Evolutionary conservation across 495 filamentous ascomycete species (phyloP), one percentile per base, ranked within the genome.

Genomic region (Penicillium bialowiezense): DNA sequence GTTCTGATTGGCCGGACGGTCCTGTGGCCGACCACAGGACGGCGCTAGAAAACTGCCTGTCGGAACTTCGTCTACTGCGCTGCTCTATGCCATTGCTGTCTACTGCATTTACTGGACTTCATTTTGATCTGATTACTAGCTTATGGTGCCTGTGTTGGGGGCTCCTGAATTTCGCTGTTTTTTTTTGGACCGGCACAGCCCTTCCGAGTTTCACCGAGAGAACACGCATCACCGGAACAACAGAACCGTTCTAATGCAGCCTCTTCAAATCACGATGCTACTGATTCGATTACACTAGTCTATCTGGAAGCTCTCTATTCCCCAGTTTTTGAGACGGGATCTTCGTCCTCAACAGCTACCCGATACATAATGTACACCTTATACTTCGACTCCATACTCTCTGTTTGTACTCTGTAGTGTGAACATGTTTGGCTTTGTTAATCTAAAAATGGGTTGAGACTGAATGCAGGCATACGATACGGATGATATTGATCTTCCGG

Each of bases 1-100:
- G 34, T 45, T 41, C 54, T 74, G 71, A 72, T 74, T 74, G 71
- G 64, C 48, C 48, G 41, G 36, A 34, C 41, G 26, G 41, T 13
- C 12, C 23, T 13, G 5, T 32, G 5, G 5, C 7, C 29, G 29
- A 13, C 29, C 29, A 32, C 29, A 8, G 29, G 5, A 28, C 29
- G 7, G 5, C 45, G 45, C 45, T 40, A 48, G 35, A 40, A 47
- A 47, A 38, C 44, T 33, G 44, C 37, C 34, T 38, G 23, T 47
- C 44, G 44, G 44, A 47, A 47, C 44, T 29, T 26, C 34, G 26
- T 38, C 44, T n/a, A 29, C 18, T 19, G 10, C 7, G 18, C 14
- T 28, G 37, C 44, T 38, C 28, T 47, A 20, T 38, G 7, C 12
- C 13, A 15, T 42, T 10, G 15, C 32, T 21, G 9, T 46, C 13